These are phyloP conservation scores for Dothistroma pini DNA, from an alignment of 2,329 filamentous ascomycete genomes.

Conservation along the genomic window DNA sequence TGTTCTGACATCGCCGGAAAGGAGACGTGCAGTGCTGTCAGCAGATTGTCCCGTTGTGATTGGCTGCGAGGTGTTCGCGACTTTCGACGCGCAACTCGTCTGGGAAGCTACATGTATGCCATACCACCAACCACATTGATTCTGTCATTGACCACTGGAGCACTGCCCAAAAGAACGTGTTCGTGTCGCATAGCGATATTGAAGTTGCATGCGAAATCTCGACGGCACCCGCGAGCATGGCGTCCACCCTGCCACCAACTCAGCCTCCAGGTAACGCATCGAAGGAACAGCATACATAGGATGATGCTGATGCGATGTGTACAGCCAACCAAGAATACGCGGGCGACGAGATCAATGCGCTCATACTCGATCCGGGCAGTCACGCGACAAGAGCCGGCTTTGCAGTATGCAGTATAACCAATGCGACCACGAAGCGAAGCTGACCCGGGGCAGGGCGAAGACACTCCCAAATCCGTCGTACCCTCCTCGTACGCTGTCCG, in stretches of 20 bases:
- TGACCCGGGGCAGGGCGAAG: constrained; percentile 62
- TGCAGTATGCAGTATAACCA: constrained; percentile 45
- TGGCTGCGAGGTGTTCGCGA: constrained; percentile 1
- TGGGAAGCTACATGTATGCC: neutral
- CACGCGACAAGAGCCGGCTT: constrained; percentile 90
- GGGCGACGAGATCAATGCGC: constrained; percentile 92
- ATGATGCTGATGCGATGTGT: neutral
- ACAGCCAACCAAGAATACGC: constrained; percentile 40
- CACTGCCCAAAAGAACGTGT: neutral
- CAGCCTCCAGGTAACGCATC: constrained; percentile 36
- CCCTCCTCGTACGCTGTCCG: constrained; percentile 78
- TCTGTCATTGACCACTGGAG: neutral
- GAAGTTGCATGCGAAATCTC: constrained; percentile 2
- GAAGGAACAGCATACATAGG: neutral
- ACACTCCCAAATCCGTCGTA: constrained; percentile 88
- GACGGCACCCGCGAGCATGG: constrained; percentile 14
- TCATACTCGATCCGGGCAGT: constrained; percentile 94
- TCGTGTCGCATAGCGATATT: neutral
- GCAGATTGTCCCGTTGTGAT: neutral
- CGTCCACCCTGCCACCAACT: constrained; percentile 28
- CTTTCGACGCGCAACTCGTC: neutral
- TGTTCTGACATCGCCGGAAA: constrained; percentile 5
- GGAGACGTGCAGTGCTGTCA: neutral
- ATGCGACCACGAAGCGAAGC: neutral
- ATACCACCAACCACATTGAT: neutral